A percentile compares a stretch with the other conserved stretches of the same genome.
phyloP scores from a whole-genome alignment of 2,329 filamentous ascomycete species.

The Aspergillus puulaauensis region DNA sequence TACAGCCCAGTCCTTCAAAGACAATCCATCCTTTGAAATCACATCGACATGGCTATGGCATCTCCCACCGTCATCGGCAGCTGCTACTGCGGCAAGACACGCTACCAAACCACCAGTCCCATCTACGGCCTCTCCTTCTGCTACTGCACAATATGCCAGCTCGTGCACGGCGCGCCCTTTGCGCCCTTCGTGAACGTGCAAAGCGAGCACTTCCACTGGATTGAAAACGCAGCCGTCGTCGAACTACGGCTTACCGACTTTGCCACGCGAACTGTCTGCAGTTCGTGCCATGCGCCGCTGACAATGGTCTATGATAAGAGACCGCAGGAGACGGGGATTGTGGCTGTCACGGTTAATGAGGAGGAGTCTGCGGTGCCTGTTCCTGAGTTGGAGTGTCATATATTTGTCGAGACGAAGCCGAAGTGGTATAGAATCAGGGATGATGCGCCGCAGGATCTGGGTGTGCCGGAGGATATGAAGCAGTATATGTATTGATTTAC shows the following conservation, averaged over 20 bases:
- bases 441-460: not conserved
- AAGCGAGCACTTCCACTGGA: not conserved
- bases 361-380: not conserved
- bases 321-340: not conserved
- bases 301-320: slow-evolving; percentile 2
- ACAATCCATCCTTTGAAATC: not conserved
- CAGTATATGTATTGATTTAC: not conserved
- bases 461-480: not conserved
- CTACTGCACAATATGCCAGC: slow-evolving; percentile 5
- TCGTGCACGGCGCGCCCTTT: slow-evolving; percentile 2
- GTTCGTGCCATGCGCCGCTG: not conserved
- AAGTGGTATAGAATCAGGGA: not conserved
- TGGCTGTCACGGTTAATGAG: slow-evolving; percentile 2
- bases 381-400: not conserved
- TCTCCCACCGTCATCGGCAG: not conserved
- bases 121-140: slow-evolving; percentile 5
- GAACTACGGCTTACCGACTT: not conserved
- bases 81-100: slow-evolving; percentile 4
- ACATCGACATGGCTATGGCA: not conserved
- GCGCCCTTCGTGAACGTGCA: slow-evolving; percentile 1
- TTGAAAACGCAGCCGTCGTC: not conserved
- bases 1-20: not conserved
- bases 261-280: not conserved
- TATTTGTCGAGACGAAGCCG: not conserved
- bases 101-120: not conserved